Evolutionary conservation across 148 eudicot species (phyloP).

Genomic region (Oxyria digyna): DNA sequence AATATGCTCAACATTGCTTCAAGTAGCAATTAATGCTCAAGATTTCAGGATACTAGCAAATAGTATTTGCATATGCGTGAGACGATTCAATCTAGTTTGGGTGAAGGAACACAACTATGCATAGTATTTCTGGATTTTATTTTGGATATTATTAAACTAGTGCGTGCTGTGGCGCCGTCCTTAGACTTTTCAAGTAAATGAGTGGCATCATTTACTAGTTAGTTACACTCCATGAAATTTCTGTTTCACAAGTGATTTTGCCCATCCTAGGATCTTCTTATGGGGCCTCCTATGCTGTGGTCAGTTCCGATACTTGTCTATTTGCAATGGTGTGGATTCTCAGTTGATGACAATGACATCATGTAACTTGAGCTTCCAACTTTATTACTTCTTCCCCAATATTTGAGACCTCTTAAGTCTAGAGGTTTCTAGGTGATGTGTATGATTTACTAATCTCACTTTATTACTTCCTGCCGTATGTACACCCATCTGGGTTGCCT

Average conservation of each 20-base stretch:
- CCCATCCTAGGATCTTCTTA: background rate
- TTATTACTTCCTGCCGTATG: background rate
- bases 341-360: background rate
- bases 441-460: background rate
- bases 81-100: background rate
- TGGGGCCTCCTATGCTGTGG: background rate
- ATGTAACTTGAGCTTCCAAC: background rate
- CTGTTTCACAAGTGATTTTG: background rate
- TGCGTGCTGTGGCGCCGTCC: background rate
- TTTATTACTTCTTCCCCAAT: background rate
- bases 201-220: background rate
- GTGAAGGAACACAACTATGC: background rate
- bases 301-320: background rate
- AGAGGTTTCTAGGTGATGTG: background rate
- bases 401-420: background rate
- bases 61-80: background rate
- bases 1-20: background rate
- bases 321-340: background rate
- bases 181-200: background rate
- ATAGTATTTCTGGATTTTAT: background rate
- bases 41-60: background rate
- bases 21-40: no score
- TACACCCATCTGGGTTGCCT: background rate
- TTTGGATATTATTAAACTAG: background rate
- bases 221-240: background rate